Evolutionary conservation across 2,329 filamentous ascomycete genomes (phyloP).

Genomic region (Tolypocladium amazonense): DNA sequence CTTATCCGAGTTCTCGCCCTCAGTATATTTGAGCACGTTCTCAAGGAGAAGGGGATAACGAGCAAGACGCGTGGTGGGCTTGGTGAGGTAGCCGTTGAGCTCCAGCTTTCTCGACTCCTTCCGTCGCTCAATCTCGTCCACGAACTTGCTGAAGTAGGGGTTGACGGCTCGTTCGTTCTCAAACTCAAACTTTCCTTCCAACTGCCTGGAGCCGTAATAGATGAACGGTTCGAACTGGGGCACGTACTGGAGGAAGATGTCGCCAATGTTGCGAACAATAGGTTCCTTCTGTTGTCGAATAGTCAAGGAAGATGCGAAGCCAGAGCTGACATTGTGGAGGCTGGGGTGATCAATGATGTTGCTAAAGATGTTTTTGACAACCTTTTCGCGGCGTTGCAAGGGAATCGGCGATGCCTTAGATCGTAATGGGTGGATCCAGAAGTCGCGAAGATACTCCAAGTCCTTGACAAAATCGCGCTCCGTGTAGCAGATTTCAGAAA

Average conservation of each 20-base stretch:
- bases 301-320: conserved; percentile 79
- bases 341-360: conserved; percentile 78
- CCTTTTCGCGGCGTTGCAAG: conserved; percentile 74
- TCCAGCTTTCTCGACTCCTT: conserved; percentile 96
- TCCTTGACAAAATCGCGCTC: conserved; percentile 99
- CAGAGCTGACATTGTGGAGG: conserved; percentile 83
- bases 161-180: conserved; percentile 91
- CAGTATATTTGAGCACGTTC: conserved; percentile 83
- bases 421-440: conserved; percentile 91
- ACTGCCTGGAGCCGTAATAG: conserved; percentile 86
- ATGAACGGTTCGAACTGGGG: conserved; percentile 95
- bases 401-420: conserved; percentile 80
- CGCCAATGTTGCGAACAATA: conserved; percentile 80
- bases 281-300: conserved; percentile 82
- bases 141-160: conserved; percentile 75
- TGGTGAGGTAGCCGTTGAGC: conserved; percentile 93
- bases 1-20: conserved; percentile 80
- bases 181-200: conserved; percentile 96
- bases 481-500: conserved; percentile 97
- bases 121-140: conserved; percentile 89
- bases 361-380: conserved; percentile 88
- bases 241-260: conserved; percentile 88
- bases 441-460: conserved; percentile 91
- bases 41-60: conserved; percentile 89
- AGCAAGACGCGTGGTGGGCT: conserved; percentile 89